Conservation (phyloP, 805 yeast species). For the Saturnispora zaruensis region DNA sequence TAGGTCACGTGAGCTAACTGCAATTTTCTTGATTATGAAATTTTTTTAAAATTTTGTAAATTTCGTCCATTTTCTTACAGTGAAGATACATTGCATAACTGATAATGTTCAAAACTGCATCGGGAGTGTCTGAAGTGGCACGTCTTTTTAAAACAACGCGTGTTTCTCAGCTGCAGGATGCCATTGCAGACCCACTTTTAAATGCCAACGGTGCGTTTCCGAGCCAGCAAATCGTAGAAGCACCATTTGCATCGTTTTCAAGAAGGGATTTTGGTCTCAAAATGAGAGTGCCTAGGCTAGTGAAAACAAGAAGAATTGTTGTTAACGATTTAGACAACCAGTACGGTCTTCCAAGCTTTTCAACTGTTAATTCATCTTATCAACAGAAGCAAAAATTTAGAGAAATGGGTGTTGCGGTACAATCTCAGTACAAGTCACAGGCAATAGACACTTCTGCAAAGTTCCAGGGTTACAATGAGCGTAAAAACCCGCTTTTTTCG, state of each 20-base stretch:
- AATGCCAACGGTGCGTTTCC: slow-evolving; percentile 35
- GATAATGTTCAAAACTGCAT: slow-evolving; percentile 18
- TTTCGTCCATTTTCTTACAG: not conserved
- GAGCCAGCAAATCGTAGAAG: slow-evolving; percentile 64
- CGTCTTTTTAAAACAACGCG: slow-evolving; percentile 25
- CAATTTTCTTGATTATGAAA: not conserved
- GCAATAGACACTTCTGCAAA: not conserved
- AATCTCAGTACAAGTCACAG: slow-evolving; percentile 14
- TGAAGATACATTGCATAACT: not conserved
- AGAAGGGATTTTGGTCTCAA: slow-evolving; percentile 76
- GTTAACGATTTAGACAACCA: slow-evolving; percentile 59
- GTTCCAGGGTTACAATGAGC: not conserved
- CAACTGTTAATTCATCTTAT: slow-evolving; percentile 49
- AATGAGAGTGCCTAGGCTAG: slow-evolving; percentile 54
- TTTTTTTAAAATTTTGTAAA: not conserved
- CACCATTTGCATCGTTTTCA: slow-evolving; percentile 53
- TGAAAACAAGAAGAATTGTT: slow-evolving; percentile 51
- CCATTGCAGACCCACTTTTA: slow-evolving; percentile 21
- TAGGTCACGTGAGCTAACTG: slow-evolving; percentile 4
- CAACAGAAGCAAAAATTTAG: slow-evolving; percentile 59
- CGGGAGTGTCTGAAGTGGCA: slow-evolving; percentile 22
- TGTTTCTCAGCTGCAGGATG: slow-evolving; percentile 29
- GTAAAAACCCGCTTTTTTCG: slow-evolving; percentile 36
- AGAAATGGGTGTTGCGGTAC: slow-evolving; percentile 52
- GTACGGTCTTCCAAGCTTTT: slow-evolving; percentile 64